phyloP scores from a whole-genome alignment of 768 basidiomycete genomes.

The Pleurotus eryngii region DNA sequence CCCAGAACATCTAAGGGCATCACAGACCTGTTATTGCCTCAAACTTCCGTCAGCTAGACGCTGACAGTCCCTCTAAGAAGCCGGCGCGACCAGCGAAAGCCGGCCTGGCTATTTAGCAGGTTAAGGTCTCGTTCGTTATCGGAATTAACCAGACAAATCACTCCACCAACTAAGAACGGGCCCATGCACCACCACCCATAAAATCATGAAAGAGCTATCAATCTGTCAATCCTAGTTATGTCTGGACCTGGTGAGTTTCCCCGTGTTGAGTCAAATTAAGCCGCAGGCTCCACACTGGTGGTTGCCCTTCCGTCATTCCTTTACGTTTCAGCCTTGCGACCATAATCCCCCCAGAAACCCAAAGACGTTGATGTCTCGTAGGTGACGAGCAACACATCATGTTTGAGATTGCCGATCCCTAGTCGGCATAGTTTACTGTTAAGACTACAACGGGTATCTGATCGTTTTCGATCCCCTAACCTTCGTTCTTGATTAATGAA shows the following conservation, averaged over 20 bases:
- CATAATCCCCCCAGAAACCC: constrained; percentile 62
- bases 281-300: constrained; percentile 77
- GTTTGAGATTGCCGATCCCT: neutral
- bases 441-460: neutral
- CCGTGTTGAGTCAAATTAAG: constrained; percentile 85
- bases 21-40: constrained; percentile 91
- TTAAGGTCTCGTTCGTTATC: constrained; percentile 84
- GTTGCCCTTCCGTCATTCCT: constrained; percentile 83
- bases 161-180: constrained; percentile 87
- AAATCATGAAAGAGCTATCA: constrained; percentile 20
- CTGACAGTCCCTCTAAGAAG: constrained; percentile 86
- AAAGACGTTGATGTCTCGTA: constrained; percentile 89
- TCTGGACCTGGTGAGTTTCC: constrained; percentile 80
- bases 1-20: constrained; percentile 90
- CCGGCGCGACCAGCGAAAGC: constrained; percentile 61
- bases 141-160: constrained; percentile 88
- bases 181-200: constrained; percentile 89
- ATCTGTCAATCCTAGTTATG: constrained; percentile 62
- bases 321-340: constrained; percentile 68
- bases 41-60: constrained; percentile 81
- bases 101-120: constrained; percentile 75
- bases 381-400: constrained; percentile 55
- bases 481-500: neutral
- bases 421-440: neutral
- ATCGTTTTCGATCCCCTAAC: neutral